Evolutionary conservation across 106 monocot species (phyloP), one percentile per base, ranked within the genome.

Genomic region (Dioscorea alata): DNA sequence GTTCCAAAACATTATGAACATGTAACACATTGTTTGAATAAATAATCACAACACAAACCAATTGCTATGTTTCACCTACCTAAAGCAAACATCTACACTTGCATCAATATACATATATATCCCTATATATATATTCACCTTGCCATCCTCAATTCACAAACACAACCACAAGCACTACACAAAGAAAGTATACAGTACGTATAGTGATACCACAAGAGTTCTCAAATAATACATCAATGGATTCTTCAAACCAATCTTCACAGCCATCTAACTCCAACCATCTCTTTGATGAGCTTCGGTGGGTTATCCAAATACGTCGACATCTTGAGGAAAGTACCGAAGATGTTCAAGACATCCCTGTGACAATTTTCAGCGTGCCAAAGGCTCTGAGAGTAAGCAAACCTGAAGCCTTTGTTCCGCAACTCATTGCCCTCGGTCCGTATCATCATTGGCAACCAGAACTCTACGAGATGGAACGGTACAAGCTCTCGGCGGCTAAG

Each of bases 371-470:
- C 75, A 57, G 49, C 34, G 81, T 84, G 5, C 87, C 91, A 8
- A 74, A 71, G 59, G 16, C 70, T 13, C 23, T 84, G 59, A 49
- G 68, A 4, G 24, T 17, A 1, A 35, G 23, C 35, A 80, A 78
- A 62, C 80, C 84, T 0, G 82, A 82, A 1, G 81, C 77, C 2
- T 91, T 80, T 60, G 50, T 48, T 4, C 91, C 91, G 1, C 91
- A 91, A 59, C 42, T 86, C 20, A 68, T 91, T 28, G 84, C 87
- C 12, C n/a, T 91, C 13, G 91, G 91, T 2, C 91, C 91, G 0
- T 87, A 91, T 80, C 91, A 91, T 61, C 87, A 80, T 22, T 76
- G 79, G 77, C 58, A 53, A 6, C 76, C 84, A 2, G 71, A 91
- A 60, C 67, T 87, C 42, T 73, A 76, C 21, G 84, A 81, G 23